A percentile compares a stretch with the other conserved stretches of the same genome.
These are phyloP conservation scores for Sapria himalayana DNA, from an alignment of 345 rosid genomes.

Conservation along the genomic window DNA sequence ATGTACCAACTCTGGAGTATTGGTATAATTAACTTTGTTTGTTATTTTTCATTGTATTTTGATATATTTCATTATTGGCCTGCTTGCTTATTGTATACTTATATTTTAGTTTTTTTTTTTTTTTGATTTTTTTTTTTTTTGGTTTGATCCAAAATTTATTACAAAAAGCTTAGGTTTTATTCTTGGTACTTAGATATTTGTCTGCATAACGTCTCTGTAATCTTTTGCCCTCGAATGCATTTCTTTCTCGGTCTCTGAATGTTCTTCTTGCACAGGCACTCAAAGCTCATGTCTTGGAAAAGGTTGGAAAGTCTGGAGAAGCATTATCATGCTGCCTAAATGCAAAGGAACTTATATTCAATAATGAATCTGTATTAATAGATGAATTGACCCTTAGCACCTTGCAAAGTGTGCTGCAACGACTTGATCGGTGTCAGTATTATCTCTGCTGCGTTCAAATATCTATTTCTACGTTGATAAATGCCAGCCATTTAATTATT, in stretches of 20 bases:
- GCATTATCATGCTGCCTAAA: slow-evolving; percentile 42
- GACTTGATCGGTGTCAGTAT: slow-evolving; percentile 75
- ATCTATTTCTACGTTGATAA: background rate
- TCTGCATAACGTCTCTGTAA: too few relatives aligned
- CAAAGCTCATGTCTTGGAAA: slow-evolving; percentile 63
- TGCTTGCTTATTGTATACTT: too few relatives aligned
- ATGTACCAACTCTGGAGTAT: too few relatives aligned
- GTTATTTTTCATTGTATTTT: too few relatives aligned
- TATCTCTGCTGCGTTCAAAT: background rate
- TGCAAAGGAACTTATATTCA: slow-evolving; percentile 55
- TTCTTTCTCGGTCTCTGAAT: too few relatives aligned
- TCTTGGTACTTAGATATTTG: too few relatives aligned
- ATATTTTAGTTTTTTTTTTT: background rate
- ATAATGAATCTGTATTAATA: slow-evolving; percentile 52
- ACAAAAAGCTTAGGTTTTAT: too few relatives aligned
- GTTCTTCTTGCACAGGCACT: slow-evolving; percentile 31
- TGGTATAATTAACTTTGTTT: too few relatives aligned
- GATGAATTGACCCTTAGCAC: slow-evolving; percentile 98
- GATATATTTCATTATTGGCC: too few relatives aligned
- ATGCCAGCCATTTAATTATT: background rate
- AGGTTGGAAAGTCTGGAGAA: slow-evolving; percentile 76
- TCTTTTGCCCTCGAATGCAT: too few relatives aligned
- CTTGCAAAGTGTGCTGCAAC: slow-evolving; percentile 72
- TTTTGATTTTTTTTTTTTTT: background rate
- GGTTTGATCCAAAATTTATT: too few relatives aligned